Conservation (phyloP, 202 grass and related monocot genomes). For the Eragrostis tef region DNA sequence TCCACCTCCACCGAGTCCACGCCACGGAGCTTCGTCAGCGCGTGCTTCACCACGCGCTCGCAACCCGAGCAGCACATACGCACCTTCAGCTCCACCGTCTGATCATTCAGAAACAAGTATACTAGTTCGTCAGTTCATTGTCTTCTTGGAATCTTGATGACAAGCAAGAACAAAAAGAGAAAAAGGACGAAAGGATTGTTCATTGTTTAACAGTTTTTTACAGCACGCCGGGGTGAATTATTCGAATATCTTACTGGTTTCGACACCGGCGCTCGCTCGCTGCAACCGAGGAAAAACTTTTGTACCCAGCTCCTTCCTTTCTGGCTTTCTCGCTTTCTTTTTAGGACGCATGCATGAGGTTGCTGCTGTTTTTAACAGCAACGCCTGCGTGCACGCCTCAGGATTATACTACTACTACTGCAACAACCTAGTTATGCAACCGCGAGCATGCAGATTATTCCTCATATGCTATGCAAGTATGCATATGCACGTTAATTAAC, state of each 20-base stretch:
- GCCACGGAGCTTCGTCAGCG: conserved; percentile 63
- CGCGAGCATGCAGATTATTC: neutral
- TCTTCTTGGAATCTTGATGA: neutral
- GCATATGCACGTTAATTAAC: neutral
- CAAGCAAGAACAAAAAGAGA: neutral
- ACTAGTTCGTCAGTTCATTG: neutral
- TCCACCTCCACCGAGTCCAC: conserved; percentile 89
- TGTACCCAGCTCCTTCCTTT: neutral
- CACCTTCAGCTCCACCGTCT: conserved; percentile 98
- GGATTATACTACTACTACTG: neutral
- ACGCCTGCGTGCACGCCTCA: neutral
- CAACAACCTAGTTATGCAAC: neutral
- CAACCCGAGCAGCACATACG: conserved; percentile 95
- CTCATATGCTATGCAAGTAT: neutral
- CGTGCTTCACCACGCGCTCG: conserved; percentile 87
- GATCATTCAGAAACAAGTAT: neutral
- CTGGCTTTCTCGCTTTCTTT: conserved; percentile 36
- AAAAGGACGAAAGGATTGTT: neutral
- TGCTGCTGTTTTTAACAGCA: conserved; percentile 31
- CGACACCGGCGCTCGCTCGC: conserved; percentile 7
- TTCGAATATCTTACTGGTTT: conserved; percentile 20
- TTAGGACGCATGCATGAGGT: conserved; percentile 36
- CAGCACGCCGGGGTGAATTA: conserved; percentile 1
- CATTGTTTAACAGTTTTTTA: neutral
- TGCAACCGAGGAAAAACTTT: neutral